Evolutionary conservation across 139 green algal species (phyloP), one percentile per base, ranked within the genome.

Genomic region (Raphidocelis subcapitata): DNA sequence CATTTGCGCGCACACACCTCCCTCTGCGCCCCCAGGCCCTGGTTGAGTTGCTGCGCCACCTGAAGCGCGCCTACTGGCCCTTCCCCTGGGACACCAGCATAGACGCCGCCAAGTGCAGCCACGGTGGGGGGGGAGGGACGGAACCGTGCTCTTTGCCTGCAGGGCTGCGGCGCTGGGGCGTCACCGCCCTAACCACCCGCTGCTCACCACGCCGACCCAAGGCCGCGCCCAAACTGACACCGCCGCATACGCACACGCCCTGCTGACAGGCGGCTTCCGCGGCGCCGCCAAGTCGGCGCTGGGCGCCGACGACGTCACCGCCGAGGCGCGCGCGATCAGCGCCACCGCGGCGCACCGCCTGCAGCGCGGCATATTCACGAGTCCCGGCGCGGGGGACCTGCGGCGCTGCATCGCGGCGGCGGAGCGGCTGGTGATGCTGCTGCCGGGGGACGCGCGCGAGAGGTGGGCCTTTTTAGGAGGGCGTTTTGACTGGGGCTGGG

Each of bases 11-110:
- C 41, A 49, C 41, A 62, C 55, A 28, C n/a, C 8, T 62, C 10
- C 55, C 8, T 8, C 8, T 16, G 16, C 55, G 16, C 8, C 55
- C 26, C 8, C 55, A 62, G 3, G 79, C 81, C 1, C 75, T 97
- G 37, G 67, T 79, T 5, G 89, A 97, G 77, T 60, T 93, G 65
- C 85, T 97, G 65, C 76, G 80, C 18, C 88, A 89, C 64, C 79
- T 96, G 16, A 96, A 96, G 79, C 77, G 90, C 21, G 59, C 85
- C 36, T 97, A 89, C 82, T 97, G 90, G 92, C 92, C 92, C 2
- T 95, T 91, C 47, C 35, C 76, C 0, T 96, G 92, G 92, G 80
- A 94, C 71, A 77, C 72, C 0, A 75, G 33, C 24, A 49, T 82
- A 28, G 77, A 77, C 51, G 52, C 41, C n/a, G 26, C 44, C 65